Evolutionary conservation across 805 yeast species (phyloP), one percentile per base, ranked within the genome.

Genomic region (baker's yeast (Saccharomyces cerevisiae)): DNA sequence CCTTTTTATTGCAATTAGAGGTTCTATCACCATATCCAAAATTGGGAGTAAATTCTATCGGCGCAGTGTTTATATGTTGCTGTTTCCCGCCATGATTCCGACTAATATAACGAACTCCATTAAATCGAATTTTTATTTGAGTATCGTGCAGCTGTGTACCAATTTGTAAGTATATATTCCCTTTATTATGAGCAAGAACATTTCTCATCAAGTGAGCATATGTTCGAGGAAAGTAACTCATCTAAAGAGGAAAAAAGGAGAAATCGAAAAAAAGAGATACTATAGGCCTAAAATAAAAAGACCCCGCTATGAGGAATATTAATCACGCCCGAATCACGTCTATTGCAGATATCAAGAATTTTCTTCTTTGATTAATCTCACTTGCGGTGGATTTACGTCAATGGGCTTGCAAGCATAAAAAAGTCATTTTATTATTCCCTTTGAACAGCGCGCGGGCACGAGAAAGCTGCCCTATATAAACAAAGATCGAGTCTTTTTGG

Each of bases 21-120:
- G 48, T 50, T 47, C 31, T 54, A 47, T 55, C 50, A 54, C 43
- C 43, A 17, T 52, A 22, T 55, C 58, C 31, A 14, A 71, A 53
- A 55, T 73, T 73, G 3, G 76, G 69, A 3, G 72, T 60, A 53
- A 73, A 73, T 54, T 74, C 74, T 14, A 72, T 61, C 0, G 76
- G 76, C 1, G 75, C 65, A 3, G 69, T 61, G 51, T 70, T 73
- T 27, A 73, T 48, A 51, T 61, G 65, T 17, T 36, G 43, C 17
- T 36, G 43, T 21, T 17, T 36, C 11, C 43, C 6, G 47, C 53
- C 27, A 47, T 22, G 29, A 28, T 27, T 46, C 5, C 43, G 11
- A 21, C 43, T 17, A 36, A 36, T 17, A 17, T 36, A 10, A 17
- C 43, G 43, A n/a, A 17, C 43, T 4, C 43, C 43, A 17, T 21